Base-by-base conservation (phyloP, 345 rosid species). In the Populus ilicifolia region DNA sequence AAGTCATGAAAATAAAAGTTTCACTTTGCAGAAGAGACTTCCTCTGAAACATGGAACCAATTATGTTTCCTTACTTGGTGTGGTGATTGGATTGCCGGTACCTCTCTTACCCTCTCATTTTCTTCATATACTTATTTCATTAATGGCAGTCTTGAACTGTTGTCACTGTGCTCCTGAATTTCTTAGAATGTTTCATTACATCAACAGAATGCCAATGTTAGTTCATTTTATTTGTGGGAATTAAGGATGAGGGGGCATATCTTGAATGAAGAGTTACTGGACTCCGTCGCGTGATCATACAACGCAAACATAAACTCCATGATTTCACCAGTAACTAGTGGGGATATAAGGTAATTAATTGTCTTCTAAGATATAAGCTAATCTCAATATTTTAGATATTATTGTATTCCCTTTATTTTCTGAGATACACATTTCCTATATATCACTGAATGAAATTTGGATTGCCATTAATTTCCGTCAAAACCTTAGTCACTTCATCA, bases 21-120 rank as follows among this genome's bases (percentile, higher is more conserved):
- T 82, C 77, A 73, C 18, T 68, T 80, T 89, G 9, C 84, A 86
- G 74, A 76, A 71, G 48, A 73, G 76, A 9, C 16, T 90, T 67
- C 70, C 88, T 82, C 71, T 92, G 63, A 79, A 35, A 5, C 78
- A 75, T 71, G 94, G 91, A 80, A 85, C 82, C 77, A 90, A 89
- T 81, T 35, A 82, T 62, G 71, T 90, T 78, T 85, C 93, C 76
- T 82, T 92, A 70, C 92, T 92, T 27, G 87, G 94, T 43, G 93
- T 83, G 41, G 87, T 85, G 89, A 90, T 82, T 59, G 94, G 93
- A 62, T 84, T 89, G 81, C 94, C 91, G 89, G 93, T 90, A 85
- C 68, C 73, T 69, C 48, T 75, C 52, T 12, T 13, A 56, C 27
- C 20, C 27, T 43, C 16, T 9, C 46, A 43, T 43, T 39, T 39